phyloP scores from a whole-genome alignment of 1,284 basidiomycete genomes.

The Ustilago shanxiensis region DNA sequence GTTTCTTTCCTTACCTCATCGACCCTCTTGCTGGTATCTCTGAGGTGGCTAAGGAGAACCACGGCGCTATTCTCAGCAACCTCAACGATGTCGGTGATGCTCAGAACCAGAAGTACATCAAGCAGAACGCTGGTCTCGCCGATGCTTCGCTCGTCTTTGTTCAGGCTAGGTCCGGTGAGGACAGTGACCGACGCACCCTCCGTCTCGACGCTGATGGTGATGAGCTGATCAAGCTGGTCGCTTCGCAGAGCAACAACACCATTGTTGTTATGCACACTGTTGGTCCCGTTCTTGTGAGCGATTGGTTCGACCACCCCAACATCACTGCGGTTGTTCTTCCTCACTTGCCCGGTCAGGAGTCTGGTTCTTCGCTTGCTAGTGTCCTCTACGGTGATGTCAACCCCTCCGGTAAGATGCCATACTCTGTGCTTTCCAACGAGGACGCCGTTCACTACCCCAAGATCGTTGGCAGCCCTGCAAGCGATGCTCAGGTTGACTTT shows the following conservation, averaged over 20 bases:
- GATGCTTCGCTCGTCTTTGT: constrained; percentile 51
- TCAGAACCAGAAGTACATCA: constrained; percentile 30
- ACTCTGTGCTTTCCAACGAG: constrained; percentile 33
- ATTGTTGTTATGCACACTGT: constrained; percentile 82
- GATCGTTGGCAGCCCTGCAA: constrained; percentile 66
- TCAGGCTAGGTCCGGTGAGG: constrained; percentile 72
- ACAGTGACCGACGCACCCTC: constrained; percentile 70
- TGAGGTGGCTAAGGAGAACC: constrained; percentile 26
- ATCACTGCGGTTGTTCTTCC: constrained; percentile 45
- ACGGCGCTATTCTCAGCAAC: constrained; percentile 33
- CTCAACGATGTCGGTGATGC: constrained; percentile 46
- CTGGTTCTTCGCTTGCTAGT: constrained; percentile 37
- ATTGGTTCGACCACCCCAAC: constrained; percentile 52
- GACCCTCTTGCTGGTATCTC: constrained; percentile 51
- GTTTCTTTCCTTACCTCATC: constrained; percentile 59
- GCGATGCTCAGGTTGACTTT: constrained; percentile 74
- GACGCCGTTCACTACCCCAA: constrained; percentile 61
- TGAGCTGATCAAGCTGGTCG: constrained; percentile 69
- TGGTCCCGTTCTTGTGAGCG: constrained; percentile 47
- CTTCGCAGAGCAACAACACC: constrained; percentile 76
- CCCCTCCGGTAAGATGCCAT: constrained; percentile 50
- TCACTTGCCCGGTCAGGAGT: constrained; percentile 51
- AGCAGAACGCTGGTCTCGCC: constrained; percentile 25
- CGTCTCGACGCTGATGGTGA: constrained; percentile 68
- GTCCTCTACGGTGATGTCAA: constrained; percentile 48